A percentile compares a stretch with the other conserved stretches of the same genome.
Conservation (phyloP, 495 filamentous ascomycete species). For the Aspergillus ellipticus region DNA sequence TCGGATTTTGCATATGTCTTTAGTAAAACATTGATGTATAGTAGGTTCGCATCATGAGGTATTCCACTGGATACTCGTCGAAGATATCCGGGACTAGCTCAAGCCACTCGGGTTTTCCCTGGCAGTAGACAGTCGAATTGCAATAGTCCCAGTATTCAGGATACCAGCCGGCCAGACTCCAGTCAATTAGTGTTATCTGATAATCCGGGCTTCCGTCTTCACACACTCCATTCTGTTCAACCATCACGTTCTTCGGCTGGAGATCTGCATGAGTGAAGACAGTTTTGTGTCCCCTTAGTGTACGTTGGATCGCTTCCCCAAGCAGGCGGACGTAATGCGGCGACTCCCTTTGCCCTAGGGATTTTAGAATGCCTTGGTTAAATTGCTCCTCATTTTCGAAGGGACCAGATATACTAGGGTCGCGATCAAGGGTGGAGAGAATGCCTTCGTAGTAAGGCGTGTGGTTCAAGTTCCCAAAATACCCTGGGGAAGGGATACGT, state of each 20-base stretch:
- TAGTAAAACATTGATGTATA: conserved; percentile 22
- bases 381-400: conserved; percentile 11
- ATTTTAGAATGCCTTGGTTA: conserved; percentile 9
- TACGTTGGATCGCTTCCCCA: conserved; percentile 15
- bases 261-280: conserved; percentile 32
- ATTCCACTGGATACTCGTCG: conserved; percentile 18
- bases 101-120: conserved; percentile 21
- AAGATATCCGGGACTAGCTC: conserved; percentile 21
- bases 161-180: conserved; percentile 48
- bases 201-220: conserved; percentile 19
- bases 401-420: conserved; percentile 11
- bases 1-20: not conserved
- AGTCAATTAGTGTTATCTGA: conserved; percentile 42
- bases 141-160: conserved; percentile 48
- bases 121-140: conserved; percentile 21
- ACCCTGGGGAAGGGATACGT: conserved; percentile 10
- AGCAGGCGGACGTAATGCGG: conserved; percentile 13
- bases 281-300: conserved; percentile 17
- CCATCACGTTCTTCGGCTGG: conserved; percentile 33
- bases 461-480: conserved; percentile 5
- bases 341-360: conserved; percentile 7
- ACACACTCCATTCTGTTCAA: conserved; percentile 9
- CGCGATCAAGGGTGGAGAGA: conserved; percentile 2
- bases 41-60: conserved; percentile 21
- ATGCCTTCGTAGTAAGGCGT: conserved; percentile 9